These are phyloP conservation scores for Yamadazyma aaseri DNA, from an alignment of 1,139 yeast species.

Conservation along the genomic window DNA sequence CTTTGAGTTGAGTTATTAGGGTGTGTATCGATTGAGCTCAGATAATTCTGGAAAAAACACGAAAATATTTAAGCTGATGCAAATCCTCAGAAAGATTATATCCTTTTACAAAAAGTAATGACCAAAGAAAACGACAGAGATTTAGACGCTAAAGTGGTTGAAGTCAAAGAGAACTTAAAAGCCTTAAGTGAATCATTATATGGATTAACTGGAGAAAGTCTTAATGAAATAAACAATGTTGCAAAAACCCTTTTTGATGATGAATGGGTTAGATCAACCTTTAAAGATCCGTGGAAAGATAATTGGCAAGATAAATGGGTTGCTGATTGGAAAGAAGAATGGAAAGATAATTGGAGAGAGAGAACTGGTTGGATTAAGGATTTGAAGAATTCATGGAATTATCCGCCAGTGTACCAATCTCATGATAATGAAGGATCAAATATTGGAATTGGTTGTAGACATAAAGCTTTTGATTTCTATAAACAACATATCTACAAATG, in stretches of 20 bases:
- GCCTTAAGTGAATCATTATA: constrained; percentile 15
- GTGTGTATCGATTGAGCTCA: not conserved
- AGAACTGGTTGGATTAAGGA: not conserved
- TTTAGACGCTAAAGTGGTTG: constrained; percentile 12
- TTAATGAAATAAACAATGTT: constrained; percentile 23
- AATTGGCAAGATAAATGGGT: constrained; percentile 1
- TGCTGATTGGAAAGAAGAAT: constrained; percentile 1
- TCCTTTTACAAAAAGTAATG: too few species aligned
- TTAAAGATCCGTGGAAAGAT: constrained; percentile 3
- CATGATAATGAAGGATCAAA: constrained; percentile 3
- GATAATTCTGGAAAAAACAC: constrained; percentile 2
- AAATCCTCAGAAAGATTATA: not conserved
- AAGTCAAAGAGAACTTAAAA: constrained; percentile 14
- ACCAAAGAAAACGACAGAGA: constrained; percentile 7
- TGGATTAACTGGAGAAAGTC: constrained; percentile 24
- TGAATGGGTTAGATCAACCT: constrained; percentile 2
- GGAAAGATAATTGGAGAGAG: not conserved
- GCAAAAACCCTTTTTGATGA: constrained; percentile 20
- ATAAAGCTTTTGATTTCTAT: not conserved
- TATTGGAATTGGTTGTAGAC: not conserved
- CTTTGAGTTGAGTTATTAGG: too few species aligned
- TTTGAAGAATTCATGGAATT: constrained; percentile 3
- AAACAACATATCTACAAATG: not conserved
- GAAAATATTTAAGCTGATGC: not conserved
- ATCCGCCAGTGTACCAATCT: constrained; percentile 11